Evolutionary conservation across 495 filamentous ascomycete genomes (phyloP).

Genomic region (Terfezia boudieri): DNA sequence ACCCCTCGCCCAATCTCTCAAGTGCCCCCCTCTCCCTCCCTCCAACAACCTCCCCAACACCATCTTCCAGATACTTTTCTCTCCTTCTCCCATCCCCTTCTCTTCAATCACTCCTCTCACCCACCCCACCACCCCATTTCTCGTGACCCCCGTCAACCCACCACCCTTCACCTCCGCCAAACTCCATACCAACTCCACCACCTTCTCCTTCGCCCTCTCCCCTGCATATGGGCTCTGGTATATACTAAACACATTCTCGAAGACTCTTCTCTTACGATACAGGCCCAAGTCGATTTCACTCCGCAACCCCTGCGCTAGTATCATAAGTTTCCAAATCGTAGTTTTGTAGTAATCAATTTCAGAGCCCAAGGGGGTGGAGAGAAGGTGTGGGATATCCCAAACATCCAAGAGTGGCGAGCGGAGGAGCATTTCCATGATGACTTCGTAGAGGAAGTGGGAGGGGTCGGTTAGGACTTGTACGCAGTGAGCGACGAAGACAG

Average conservation of each 20-base stretch:
- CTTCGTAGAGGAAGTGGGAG: constrained; percentile 61
- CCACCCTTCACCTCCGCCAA: constrained; percentile 51
- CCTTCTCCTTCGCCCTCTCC: constrained; percentile 36
- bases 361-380: constrained; percentile 44
- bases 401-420: constrained; percentile 50
- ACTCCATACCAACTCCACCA: constrained; percentile 52
- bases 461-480: constrained; percentile 50
- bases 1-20: constrained; percentile 16
- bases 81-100: constrained; percentile 19
- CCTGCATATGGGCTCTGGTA: constrained; percentile 43
- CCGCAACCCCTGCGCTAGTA: constrained; percentile 46
- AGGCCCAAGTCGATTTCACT: constrained; percentile 50
- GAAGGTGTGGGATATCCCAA: constrained; percentile 53
- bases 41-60: constrained; percentile 42
- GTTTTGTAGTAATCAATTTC: constrained; percentile 58
- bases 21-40: constrained; percentile 7
- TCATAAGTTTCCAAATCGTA: constrained; percentile 57
- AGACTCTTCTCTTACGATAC: constrained; percentile 58
- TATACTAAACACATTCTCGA: constrained; percentile 54
- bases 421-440: constrained; percentile 66
- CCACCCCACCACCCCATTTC: constrained; percentile 67
- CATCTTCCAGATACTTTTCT: constrained; percentile 31
- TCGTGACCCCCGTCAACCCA: constrained; percentile 64
- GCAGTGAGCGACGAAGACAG: constrained; percentile 48
- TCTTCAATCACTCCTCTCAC: constrained; percentile 31